These are phyloP conservation scores for Mrakia blollopis DNA, from an alignment of 768 basidiomycete species.

Conservation along the genomic window DNA sequence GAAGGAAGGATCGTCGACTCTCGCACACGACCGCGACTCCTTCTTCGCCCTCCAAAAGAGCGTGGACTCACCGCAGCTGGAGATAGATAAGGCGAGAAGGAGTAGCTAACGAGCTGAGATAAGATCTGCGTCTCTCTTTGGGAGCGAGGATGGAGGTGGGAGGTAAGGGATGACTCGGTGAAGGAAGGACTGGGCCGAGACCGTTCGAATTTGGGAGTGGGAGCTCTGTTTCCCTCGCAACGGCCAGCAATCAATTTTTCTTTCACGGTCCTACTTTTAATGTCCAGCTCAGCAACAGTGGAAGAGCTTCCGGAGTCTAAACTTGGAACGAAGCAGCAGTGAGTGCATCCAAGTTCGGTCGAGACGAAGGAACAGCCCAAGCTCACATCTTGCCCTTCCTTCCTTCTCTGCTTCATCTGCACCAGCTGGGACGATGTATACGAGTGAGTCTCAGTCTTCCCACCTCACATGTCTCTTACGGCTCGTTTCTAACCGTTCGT, in stretches of 20 bases:
- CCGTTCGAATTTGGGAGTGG: no score
- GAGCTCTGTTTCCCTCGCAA: no score
- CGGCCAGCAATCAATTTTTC: no score
- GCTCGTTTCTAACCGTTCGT: not conserved
- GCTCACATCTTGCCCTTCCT: not conserved
- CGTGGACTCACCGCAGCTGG: not conserved
- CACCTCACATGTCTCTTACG: not conserved
- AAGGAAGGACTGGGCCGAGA: not conserved
- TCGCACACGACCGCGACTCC: not conserved
- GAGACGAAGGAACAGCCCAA: not conserved
- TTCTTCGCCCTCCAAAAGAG: no score
- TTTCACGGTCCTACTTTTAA: not conserved
- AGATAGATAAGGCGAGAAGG: no score
- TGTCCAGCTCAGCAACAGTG: not conserved
- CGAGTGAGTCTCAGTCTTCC: slow-evolving; percentile 4
- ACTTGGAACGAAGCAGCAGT: slow-evolving; percentile 31
- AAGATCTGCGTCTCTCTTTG: not conserved
- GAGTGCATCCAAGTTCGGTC: not conserved
- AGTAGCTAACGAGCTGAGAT: no score
- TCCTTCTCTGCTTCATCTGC: not conserved
- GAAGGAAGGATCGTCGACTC: not conserved
- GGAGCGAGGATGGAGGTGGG: not conserved
- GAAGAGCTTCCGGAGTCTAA: slow-evolving; percentile 31
- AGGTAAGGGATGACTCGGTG: not conserved
- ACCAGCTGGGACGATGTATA: slow-evolving; percentile 30